Conservation (phyloP, 106 monocot species). For the Narthecium ossifragum region DNA sequence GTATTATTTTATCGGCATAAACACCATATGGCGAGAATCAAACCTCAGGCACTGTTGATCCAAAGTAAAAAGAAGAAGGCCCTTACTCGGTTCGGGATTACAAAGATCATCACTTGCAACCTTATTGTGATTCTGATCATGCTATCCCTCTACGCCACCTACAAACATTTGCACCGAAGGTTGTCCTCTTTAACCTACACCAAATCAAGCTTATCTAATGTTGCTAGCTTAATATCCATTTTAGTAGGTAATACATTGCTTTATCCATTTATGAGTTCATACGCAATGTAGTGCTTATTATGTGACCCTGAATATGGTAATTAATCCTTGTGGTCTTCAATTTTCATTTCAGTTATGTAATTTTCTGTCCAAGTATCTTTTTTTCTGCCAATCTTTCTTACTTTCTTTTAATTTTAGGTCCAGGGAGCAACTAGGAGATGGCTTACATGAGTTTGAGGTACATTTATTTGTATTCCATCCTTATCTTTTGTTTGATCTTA, state of each 20-base stretch:
- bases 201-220: neutral
- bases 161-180: slow-evolving; percentile 56
- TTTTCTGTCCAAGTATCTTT: neutral
- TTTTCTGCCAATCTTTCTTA: neutral
- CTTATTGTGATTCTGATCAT: slow-evolving; percentile 42
- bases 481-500: neutral
- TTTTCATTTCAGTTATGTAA: neutral
- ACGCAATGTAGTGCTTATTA: neutral
- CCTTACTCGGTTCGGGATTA: slow-evolving; percentile 41
- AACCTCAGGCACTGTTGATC: slow-evolving; percentile 51
- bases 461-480: neutral
- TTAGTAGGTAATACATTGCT: no score
- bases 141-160: slow-evolving; percentile 45
- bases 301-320: neutral
- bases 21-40: slow-evolving; percentile 61
- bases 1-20: no score
- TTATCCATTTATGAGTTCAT: neutral
- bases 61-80: slow-evolving; percentile 71
- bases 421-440: slow-evolving; percentile 14
- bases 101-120: slow-evolving; percentile 48
- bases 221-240: neutral
- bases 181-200: neutral
- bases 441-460: slow-evolving; percentile 1
- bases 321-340: neutral
- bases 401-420: slow-evolving; percentile 26